These are phyloP conservation scores for Rhipidocladum racemiflorum DNA, from an alignment of 176 grass and related monocot species.

Conservation along the genomic window DNA sequence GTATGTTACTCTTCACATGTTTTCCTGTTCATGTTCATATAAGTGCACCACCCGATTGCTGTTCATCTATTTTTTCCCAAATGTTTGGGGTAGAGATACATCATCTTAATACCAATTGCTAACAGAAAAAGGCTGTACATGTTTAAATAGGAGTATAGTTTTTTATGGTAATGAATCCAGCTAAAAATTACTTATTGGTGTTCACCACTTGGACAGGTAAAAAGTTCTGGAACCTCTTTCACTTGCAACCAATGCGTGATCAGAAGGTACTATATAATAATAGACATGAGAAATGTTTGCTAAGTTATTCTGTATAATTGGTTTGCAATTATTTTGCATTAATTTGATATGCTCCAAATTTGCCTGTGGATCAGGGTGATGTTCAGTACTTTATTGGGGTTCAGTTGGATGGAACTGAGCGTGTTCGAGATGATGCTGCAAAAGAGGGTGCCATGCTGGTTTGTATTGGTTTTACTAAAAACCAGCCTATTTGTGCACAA, in stretches of 20 bases:
- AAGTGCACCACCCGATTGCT: background rate
- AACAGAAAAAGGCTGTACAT: background rate
- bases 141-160: background rate
- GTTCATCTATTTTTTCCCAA: background rate
- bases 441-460: conserved; percentile 73
- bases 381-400: conserved; percentile 99
- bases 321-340: conserved; percentile 23
- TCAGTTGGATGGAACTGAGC: conserved; percentile 92
- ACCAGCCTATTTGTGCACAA: background rate
- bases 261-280: conserved; percentile 66
- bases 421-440: conserved; percentile 61
- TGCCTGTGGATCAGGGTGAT: conserved; percentile 63
- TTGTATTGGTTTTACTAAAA: conserved; percentile 23
- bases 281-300: background rate
- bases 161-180: background rate
- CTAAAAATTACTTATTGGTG: background rate
- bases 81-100: background rate
- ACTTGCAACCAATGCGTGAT: conserved; percentile 96
- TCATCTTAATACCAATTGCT: background rate
- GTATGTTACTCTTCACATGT: conserved; percentile 38
- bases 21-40: background rate
- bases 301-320: conserved; percentile 28
- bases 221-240: conserved; percentile 99
- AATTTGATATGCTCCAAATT: conserved; percentile 29
- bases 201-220: conserved; percentile 56